Evolutionary conservation across 148 eudicot species (phyloP), one percentile per base, ranked within the genome.

Genomic region (Fagopyrum homotropicum): DNA sequence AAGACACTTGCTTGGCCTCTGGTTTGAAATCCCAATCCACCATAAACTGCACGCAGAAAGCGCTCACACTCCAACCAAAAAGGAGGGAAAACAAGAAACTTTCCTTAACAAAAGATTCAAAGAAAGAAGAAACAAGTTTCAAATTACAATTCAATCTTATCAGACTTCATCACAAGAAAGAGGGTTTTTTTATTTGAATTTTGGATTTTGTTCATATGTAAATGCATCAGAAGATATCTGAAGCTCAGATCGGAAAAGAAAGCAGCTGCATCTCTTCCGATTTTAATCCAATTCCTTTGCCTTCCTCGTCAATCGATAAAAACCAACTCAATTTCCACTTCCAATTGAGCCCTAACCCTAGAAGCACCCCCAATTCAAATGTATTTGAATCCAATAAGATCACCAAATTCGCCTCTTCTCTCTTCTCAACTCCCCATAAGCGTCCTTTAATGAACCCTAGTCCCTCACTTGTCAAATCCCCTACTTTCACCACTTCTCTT

Each of bases 161-260:
- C 54, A 72, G 35, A 72, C 14, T 45, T n/a, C 52, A 70, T 16
- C 9, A 7, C 7, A 44, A 47, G 14, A 69, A n/a, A 69, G 63
- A 70, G 44, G 19, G 43, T 69, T 72, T 72, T 50, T 69, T 69
- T 47, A 7, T 44, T 5, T 70, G 17, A 2, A 3, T 9, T 7
- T 19, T 12, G 35, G 0, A 6, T 16, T 6, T 17, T 6, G 29
- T 72, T 75, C 74, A 48, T 83, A 85, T 89, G 92, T 89, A 83
- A 82, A 93, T 93, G 98, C 98, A 91, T 93, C 94, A 89, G 82
- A 93, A 93, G 82, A 93, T 91, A 89, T 91, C 94, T 43, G 98
- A 93, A 88, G 83, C 85, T 76, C 98, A 93, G 86, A 93, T 93
- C 97, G 94, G 97, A 84, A 87, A 81, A 88, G 97, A 91, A 84